Evolutionary conservation across 371 early-diverging fungal genomes (phyloP).

Genomic region (Zopfochytrium polystomum): DNA sequence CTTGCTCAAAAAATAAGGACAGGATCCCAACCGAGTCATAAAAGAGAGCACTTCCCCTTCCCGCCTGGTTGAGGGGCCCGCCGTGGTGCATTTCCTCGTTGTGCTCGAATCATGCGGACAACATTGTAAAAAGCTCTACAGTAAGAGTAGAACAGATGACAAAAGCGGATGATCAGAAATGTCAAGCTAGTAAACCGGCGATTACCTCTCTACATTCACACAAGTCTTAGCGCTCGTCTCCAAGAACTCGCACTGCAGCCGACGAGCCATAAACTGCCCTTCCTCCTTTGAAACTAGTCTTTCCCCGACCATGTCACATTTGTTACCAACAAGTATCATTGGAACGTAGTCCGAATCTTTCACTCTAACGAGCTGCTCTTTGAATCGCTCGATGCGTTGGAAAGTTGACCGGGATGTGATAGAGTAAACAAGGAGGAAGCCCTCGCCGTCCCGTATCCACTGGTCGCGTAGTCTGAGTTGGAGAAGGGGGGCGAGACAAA

Average conservation of each 20-base stretch:
- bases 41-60: no score
- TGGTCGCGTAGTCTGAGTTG: slow-evolving; percentile 82
- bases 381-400: slow-evolving; percentile 78
- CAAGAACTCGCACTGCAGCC: slow-evolving; percentile 46
- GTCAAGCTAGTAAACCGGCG: no score
- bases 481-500: no score
- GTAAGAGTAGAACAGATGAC: no score
- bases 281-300: slow-evolving; percentile 52
- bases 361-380: slow-evolving; percentile 80
- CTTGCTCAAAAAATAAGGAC: no score
- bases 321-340: slow-evolving; percentile 93
- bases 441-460: slow-evolving; percentile 93
- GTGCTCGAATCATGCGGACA: no score
- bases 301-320: slow-evolving; percentile 56
- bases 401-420: slow-evolving; percentile 85
- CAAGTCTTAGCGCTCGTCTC: slow-evolving; percentile 60
- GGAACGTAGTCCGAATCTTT: slow-evolving; percentile 75
- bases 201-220: slow-evolving; percentile 58
- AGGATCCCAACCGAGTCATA: no score
- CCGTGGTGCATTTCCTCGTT: no score
- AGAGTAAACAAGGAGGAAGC: slow-evolving; percentile 87
- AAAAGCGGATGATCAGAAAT: no score
- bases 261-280: slow-evolving; percentile 58
- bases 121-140: no score
- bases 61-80: no score